Evolutionary conservation across 768 basidiomycete species (phyloP), one percentile per base, ranked within the genome.

Genomic region (Termitomyces eurrhizus): DNA sequence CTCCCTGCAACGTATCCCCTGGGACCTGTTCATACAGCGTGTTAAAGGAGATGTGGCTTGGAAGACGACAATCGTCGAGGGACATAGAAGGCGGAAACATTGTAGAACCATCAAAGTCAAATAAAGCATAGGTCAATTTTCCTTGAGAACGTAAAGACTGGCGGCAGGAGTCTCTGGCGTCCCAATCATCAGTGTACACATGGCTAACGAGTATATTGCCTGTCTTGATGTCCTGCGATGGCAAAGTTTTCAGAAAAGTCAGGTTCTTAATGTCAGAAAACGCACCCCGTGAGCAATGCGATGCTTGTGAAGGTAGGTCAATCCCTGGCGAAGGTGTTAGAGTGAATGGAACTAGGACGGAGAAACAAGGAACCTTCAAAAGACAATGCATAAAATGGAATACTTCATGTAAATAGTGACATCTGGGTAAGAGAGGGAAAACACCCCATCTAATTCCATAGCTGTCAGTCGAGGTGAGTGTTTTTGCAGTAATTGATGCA

Each of bases 141-240:
- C 29, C 29, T 29, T 29, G 29, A 29, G 29, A 29, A 29, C 4
- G 29, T 29, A 29, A 29, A 29, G 29, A 29, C 29, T 29, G 29
- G 4, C 29, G 57, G 29, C 16, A 18, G 1, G 21, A 13, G 37
- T 37, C 58, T 13, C 36, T 7, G 5, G n/a, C 0, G 8, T 50
- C 62, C 9, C 4, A 13, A 7, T 7, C 11, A 7, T 44, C 35
- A 4, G 41, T 56, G 6, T 29, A 29, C 2, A 29, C 29, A 29
- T 29, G 29, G 29, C 4, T 29, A 29, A 29, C 29, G 29, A 29
- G 61, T 7, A 65, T 55, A 59, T 70, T 72, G 12, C 24, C 56
- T 4, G 35, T 12, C 18, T 62, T 66, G 4, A 68, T 62, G 52
- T 69, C 66, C 65, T 66, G 24, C 12, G 45, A 48, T 41, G 8